Evolutionary conservation across 768 basidiomycete species (phyloP).

Genomic region (Calocybe indica): DNA sequence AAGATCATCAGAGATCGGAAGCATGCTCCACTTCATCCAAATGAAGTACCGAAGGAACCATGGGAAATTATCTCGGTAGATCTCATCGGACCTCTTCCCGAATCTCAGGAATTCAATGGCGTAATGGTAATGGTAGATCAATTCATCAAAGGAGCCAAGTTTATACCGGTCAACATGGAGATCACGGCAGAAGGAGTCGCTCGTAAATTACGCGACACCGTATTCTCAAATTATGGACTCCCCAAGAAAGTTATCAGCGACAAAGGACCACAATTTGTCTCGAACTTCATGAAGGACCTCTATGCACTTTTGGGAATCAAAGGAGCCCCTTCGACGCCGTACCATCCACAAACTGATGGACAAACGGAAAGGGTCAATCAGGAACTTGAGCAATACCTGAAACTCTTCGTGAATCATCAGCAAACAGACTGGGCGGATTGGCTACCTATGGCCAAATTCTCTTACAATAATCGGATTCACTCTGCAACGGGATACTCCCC

Average conservation of each 20-base stretch:
- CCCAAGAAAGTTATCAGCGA: no score
- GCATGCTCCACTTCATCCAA: constrained; percentile 12
- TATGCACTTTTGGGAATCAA: no score
- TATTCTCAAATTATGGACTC: no score
- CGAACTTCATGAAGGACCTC: no score
- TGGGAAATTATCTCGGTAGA: constrained; percentile 33
- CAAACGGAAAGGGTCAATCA: no score
- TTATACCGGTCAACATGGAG: constrained; percentile 14
- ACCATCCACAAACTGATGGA: no score
- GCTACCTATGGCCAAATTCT: constrained; percentile 23
- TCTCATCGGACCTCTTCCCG: constrained; percentile 28
- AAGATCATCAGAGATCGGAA: constrained; percentile 10
- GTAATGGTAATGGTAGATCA: constrained; percentile 25
- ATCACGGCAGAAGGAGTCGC: constrained; percentile 13
- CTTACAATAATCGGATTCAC: constrained; percentile 21
- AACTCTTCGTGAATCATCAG: constrained; percentile 17
- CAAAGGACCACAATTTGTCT: no score
- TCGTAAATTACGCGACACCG: no score
- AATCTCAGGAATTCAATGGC: constrained; percentile 21
- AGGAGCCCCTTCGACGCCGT: no score
- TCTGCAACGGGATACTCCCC: constrained; percentile 21
- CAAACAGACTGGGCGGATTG: constrained; percentile 26
- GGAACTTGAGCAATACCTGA: constrained; percentile 16
- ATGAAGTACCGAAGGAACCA: constrained; percentile 10
- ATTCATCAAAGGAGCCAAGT: constrained; percentile 11